Conservation (phyloP, 805 yeast species). For the Suhomyces vadensis region DNA sequence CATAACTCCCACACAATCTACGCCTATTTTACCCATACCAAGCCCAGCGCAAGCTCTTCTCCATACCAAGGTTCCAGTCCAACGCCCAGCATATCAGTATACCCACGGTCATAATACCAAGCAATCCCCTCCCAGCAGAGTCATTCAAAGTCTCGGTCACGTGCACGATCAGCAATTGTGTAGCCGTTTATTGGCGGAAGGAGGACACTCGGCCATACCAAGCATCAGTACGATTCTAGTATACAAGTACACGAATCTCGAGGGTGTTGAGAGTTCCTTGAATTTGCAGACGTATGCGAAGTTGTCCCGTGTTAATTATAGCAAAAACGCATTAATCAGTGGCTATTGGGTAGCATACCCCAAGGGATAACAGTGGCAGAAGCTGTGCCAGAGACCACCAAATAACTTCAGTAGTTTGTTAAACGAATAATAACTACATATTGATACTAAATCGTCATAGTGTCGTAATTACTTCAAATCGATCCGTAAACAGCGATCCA, state of each 20-base stretch:
- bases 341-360: conserved; percentile 2
- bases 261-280: background rate
- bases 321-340: background rate
- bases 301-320: background rate
- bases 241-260: conserved; percentile 1
- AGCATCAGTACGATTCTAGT: background rate
- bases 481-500: too few relatives aligned
- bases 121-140: background rate
- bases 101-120: background rate
- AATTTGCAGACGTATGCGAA: background rate
- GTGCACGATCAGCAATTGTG: background rate
- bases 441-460: too few relatives aligned
- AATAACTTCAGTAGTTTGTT: background rate
- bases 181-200: conserved; percentile 4
- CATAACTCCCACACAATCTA: too few relatives aligned
- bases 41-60: too few relatives aligned
- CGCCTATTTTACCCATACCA: too few relatives aligned
- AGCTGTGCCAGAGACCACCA: background rate
- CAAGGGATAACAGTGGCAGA: conserved; percentile 1
- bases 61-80: too few relatives aligned
- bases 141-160: conserved; percentile 2
- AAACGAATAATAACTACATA: too few relatives aligned
- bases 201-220: background rate
- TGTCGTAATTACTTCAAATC: too few relatives aligned
- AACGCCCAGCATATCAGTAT: too few relatives aligned